These are phyloP conservation scores for Yamadazyma friedrichii DNA, from an alignment of 1,139 yeast genomes.

Conservation along the genomic window DNA sequence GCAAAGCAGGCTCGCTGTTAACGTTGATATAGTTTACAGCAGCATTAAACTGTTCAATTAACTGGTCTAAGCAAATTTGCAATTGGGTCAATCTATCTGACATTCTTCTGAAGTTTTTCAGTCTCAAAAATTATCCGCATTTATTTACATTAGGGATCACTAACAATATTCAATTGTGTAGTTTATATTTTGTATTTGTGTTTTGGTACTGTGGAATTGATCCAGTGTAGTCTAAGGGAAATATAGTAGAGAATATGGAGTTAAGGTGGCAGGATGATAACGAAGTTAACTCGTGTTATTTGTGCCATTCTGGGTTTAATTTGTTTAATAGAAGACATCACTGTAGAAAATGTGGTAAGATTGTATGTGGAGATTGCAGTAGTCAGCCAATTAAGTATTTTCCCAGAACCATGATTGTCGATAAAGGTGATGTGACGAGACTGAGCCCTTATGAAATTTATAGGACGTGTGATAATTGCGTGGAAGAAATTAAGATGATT, in stretches of 20 bases:
- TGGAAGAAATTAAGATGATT: constrained; percentile 59
- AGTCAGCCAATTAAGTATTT: constrained; percentile 42
- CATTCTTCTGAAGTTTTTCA: constrained; percentile 31
- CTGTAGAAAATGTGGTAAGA: constrained; percentile 82
- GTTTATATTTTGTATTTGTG: no score
- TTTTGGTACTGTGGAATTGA: no score
- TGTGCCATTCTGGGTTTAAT: constrained; percentile 59
- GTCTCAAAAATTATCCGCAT: no score
- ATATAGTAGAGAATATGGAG: no score
- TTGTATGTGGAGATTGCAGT: constrained; percentile 72
- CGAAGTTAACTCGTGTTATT: constrained; percentile 55
- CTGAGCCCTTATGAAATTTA: constrained; percentile 34
- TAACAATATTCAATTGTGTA: no score
- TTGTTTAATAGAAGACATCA: constrained; percentile 84
- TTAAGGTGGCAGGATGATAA: constrained; percentile 79
- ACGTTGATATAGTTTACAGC: constrained; percentile 80
- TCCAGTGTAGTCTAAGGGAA: no score
- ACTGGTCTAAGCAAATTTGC: constrained; percentile 87
- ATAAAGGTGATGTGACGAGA: constrained; percentile 21
- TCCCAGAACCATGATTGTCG: constrained; percentile 37
- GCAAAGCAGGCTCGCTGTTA: constrained; percentile 36
- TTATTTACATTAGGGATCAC: no score
- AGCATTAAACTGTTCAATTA: constrained; percentile 89
- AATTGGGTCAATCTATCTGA: constrained; percentile 90
- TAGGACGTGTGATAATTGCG: constrained; percentile 75